Evolutionary conservation across 257 asterid genomes (phyloP), one percentile per base, ranked within the genome.

Genomic region (Ballota nigra): DNA sequence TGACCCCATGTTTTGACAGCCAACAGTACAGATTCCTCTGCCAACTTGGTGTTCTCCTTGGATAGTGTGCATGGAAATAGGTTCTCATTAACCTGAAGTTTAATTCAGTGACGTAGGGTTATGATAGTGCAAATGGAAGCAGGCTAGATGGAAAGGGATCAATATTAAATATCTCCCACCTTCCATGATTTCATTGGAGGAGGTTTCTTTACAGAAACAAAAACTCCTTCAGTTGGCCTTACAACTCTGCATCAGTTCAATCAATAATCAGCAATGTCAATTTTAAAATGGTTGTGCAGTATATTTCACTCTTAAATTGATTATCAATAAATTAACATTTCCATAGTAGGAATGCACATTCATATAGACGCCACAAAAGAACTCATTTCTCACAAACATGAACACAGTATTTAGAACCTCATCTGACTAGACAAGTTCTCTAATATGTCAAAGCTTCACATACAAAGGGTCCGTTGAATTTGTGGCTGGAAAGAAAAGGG

Each of bases 1-100:
- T 67, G 88, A 36, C 99, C 97, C 99, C 99, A 95, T 36, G 87
- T 81, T 86, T 87, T 86, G 78, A 77, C 86, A 77, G 99, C 98
- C 78, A 92, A 76, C 55, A 88, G 80, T 67, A 95, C 97, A 57
- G 99, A 92, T 77, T 89, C 96, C 83, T 95, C 98, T 5, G 97
- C 92, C 79, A 89, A 77, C 70, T 79, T 83, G 75, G 82, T 75
- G 45, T 79, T 89, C 81, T 88, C 95, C 78, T 88, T 86, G 67
- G 99, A 89, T 70, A 95, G 87, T 18, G 74, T 38, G 73, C 98
- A 92, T 9, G 98, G 97, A 75, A 89, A 95, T 73, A 95, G 80
- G 75, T 82, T 88, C 71, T 92, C 99, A 81, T 81, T 95, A 63
- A 95, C 98, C 99, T 95, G 85, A 63, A 79, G 70, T 59, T 70